Evolutionary conservation across 1,284 basidiomycete genomes (phyloP), one percentile per base, ranked within the genome.

Genomic region (Sporisorium graminicola): DNA sequence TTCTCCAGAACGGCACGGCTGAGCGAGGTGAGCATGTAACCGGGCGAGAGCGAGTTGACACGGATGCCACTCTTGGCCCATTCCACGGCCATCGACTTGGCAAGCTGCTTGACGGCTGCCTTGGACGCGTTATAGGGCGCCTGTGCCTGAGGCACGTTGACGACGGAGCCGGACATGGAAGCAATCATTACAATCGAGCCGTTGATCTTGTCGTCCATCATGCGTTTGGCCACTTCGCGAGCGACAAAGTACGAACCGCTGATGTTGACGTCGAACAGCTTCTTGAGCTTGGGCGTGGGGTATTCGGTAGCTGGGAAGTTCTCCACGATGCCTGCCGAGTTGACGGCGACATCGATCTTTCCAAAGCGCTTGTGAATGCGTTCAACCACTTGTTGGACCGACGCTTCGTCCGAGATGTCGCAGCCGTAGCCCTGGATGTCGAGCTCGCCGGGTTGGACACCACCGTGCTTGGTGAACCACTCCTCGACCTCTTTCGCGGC

Each of bases 51-150:
- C 59, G 84, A 65, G 86, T 95, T 95, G 67, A 95, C 94, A 55
- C 93, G 90, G 58, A 95, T 91, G 58, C 91, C 91, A 78, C 90
- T 89, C 87, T 91, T 92, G 2, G 94, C 94, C 93, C 93, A 95
- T 86, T 95, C 93, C 26, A 95, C 92, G 0, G 91, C 94, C 56
- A 95, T 88, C 77, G 91, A 92, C 0, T 92, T 88, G 16, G 93
- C 93, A 91, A 95, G 92, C 81, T 95, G 94, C 82, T 91, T 91
- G 35, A 95, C 94, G 58, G 93, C 93, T 90, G 85, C 70, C 50
- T 75, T 73, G 49, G 94, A 95, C n/a, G 93, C 92, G 86, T 98
- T 98, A 87, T 98, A 98, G 0, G 95, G 95, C 1, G 93, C 93
- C 89, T 98, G 95, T 42, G 90, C 90, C 90, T 97, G 80, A 2